These are phyloP conservation scores for Cantharellus anzutake DNA, from an alignment of 768 basidiomycete species.

Conservation along the genomic window DNA sequence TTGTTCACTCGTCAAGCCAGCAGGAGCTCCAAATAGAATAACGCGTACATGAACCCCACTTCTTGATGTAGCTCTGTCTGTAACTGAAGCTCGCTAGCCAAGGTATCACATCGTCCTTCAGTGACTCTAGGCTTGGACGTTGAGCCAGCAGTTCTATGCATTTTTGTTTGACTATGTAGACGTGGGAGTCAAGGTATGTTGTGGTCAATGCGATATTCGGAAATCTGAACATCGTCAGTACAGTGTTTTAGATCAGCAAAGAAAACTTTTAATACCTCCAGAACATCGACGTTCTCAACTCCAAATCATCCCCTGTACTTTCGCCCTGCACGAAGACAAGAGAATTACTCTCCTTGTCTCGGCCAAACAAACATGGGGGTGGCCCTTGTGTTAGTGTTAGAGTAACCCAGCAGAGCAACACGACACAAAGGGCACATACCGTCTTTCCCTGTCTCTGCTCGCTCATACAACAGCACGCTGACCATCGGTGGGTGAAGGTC, in stretches of 20 bases:
- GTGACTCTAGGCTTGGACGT: constrained; percentile 55
- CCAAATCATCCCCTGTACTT: constrained; percentile 42
- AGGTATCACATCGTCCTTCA: constrained; percentile 79
- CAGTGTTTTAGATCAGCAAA: constrained; percentile 1
- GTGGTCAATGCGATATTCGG: constrained; percentile 22
- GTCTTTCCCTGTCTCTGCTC: constrained; percentile 8
- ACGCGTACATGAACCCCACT: neutral
- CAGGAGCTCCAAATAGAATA: neutral
- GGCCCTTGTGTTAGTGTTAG: constrained; percentile 2
- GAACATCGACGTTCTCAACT: constrained; percentile 57
- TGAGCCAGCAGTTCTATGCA: constrained; percentile 48
- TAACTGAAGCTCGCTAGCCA: constrained; percentile 84
- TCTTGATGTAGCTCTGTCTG: constrained; percentile 11
- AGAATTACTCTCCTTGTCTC: constrained; percentile 47
- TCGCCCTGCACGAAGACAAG: constrained; percentile 56
- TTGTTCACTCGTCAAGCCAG: neutral
- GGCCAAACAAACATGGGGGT: constrained; percentile 31
- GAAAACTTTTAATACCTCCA: constrained; percentile 26
- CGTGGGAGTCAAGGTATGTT: constrained; percentile 55
- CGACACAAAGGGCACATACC: constrained; percentile 1
- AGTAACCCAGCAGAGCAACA: neutral
- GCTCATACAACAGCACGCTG: constrained; percentile 23
- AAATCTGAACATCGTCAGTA: neutral
- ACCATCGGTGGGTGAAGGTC: constrained; percentile 40
- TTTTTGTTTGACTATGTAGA: constrained; percentile 67